Base-by-base conservation (phyloP, 139 green algal genomes). In the Diplosphaera chodatii region DNA sequence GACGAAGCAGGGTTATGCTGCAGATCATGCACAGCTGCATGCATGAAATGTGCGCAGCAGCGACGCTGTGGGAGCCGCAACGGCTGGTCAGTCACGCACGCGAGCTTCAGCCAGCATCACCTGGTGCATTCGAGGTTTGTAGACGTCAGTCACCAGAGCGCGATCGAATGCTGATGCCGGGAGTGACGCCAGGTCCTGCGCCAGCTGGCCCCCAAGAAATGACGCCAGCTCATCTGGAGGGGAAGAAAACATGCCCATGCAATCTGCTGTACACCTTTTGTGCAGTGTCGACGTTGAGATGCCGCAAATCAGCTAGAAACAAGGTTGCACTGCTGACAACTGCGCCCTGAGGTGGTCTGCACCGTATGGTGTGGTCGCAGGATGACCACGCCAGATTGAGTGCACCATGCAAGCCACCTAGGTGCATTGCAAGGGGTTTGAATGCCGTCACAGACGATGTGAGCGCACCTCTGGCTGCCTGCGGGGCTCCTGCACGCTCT, bases 61-160 rank as follows among this genome's bases (percentile, higher is more conserved):
- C 10, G 8, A 16, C 37, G n/a, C 27, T 40, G 2, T 29, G 67
- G 48, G 28, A 16, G 28, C 20, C 18, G 3, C 20, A 66, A 37
- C n/a, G n/a, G n/a, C n/a, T n/a, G n/a, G n/a, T n/a, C n/a, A n/a
- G n/a, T n/a, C n/a, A n/a, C n/a, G n/a, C n/a, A n/a, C n/a, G n/a
- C n/a, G n/a, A n/a, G n/a, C n/a, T n/a, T n/a, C n/a, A n/a, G n/a
- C n/a, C n/a, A n/a, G n/a, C n/a, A n/a, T n/a, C n/a, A 75, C 40
- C 64, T 69, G 75, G 71, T 85, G 80, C 80, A 85, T 85, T 27
- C 78, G 78, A 0, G 80, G 71, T 68, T 85, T 85, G 77, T 85
- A 85, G 1, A 69, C 68, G 33, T 85, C 80, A 41, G 83, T 85
- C 16, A 77, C 29, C 0, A 85, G 68, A 1, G 63, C 8, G 1